These are phyloP conservation scores for Alloascoidea africana DNA, from an alignment of 805 yeast species.

Conservation along the genomic window DNA sequence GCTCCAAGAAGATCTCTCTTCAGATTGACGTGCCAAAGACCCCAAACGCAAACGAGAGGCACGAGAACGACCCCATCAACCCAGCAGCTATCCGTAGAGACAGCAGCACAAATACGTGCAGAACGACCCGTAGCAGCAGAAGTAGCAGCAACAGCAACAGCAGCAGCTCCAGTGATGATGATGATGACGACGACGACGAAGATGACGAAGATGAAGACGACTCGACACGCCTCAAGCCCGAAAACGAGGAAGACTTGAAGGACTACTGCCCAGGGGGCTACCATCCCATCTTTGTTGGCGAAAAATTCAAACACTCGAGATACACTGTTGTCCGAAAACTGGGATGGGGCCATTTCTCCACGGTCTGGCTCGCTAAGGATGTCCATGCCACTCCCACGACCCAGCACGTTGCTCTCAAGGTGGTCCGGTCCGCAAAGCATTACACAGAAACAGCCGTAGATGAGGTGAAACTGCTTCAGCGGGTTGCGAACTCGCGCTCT, in stretches of 20 bases:
- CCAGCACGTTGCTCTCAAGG: slow-evolving; percentile 83
- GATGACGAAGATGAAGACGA: too few species aligned
- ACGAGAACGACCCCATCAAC: too few species aligned
- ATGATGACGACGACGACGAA: too few species aligned
- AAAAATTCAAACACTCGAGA: slow-evolving; percentile 56
- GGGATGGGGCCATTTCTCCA: slow-evolving; percentile 98
- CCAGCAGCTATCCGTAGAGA: too few species aligned
- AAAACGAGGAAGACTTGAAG: slow-evolving; percentile 69
- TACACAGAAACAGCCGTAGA: slow-evolving; percentile 92
- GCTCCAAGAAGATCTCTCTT: too few species aligned
- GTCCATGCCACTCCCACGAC: slow-evolving; percentile 28
- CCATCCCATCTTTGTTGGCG: slow-evolving; percentile 89
- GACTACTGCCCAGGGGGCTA: slow-evolving; percentile 93
- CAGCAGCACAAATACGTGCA: too few species aligned
- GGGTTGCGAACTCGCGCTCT: slow-evolving; percentile 39
- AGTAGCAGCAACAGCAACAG: too few species aligned
- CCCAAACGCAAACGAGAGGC: too few species aligned
- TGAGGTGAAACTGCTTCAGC: slow-evolving; percentile 69
- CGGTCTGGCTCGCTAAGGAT: slow-evolving; percentile 81
- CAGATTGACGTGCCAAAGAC: too few species aligned
- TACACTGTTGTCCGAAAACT: slow-evolving; percentile 76
- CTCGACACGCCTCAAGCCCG: slow-evolving; percentile 14
- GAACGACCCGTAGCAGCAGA: too few species aligned
- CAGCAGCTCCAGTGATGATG: too few species aligned
- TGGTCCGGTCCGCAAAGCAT: slow-evolving; percentile 80